Evolutionary conservation across 1,139 yeast genomes (phyloP), one percentile per base, ranked within the genome.

Genomic region (Geotrichum europaeum): DNA sequence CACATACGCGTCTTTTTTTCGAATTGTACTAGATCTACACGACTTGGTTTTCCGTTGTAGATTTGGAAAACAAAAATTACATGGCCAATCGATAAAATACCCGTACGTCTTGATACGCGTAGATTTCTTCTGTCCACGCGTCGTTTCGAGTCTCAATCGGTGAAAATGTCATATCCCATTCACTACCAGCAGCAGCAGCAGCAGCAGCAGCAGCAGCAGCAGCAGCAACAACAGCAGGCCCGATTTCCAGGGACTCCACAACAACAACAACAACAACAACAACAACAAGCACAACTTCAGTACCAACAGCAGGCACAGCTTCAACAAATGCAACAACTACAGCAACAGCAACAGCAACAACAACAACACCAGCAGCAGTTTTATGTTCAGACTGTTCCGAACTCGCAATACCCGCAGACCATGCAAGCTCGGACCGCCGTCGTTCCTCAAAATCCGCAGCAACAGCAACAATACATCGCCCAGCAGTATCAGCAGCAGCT

Each of bases 381-480:
- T n/a, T 36, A 54, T 25, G 28, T 49, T 18, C 53, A 32, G 22
- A 28, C 30, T 36, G 12, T 32, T 20, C 50, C 13, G 13, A 36
- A 49, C 50, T n/a, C 34, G 6, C 52, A 49, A 18, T 32, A 47
- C 28, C 25, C 55, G 7, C 59, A 30, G 55, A 3, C 32, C 7
- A 20, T 49, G 18, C 59, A 32, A 53, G 12, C 4, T 28, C 34
- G 25, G 40, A 49, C 34, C 25, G 36, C 32, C 43, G 32, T 34
- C 24, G 49, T 30, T 25, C 58, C 49, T 13, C 56, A 49, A 9
- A 40, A 34, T 12, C 52, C 24, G 24, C 52, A 18, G 50, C 62
- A 63, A 25, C 67, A 58, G 34, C 70, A 62, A 43, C 66, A 59
- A 22, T 64, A 60, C 53, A 66, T 64, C 43, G 63, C 64, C 2